phyloP scores from a whole-genome alignment of 2,329 filamentous ascomycete genomes.

The Verticillium klebahnii region DNA sequence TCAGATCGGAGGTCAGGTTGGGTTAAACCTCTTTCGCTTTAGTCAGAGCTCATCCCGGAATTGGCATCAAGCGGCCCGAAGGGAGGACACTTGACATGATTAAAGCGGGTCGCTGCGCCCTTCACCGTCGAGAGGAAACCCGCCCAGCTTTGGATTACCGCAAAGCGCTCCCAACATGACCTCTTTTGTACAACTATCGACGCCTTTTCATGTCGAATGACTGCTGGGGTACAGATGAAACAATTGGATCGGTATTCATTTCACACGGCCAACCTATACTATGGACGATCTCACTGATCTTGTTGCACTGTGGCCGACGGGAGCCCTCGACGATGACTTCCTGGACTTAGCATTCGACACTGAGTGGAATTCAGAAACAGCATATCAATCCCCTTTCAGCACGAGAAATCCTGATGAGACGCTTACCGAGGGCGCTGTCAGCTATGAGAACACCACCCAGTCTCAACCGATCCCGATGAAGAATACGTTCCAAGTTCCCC shows the following conservation, averaged over 20 bases:
- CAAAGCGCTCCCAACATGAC: too few species aligned
- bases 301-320: background rate
- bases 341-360: background rate
- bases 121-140: background rate
- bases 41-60: background rate
- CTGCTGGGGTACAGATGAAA: too few species aligned
- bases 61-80: background rate
- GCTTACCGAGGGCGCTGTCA: background rate
- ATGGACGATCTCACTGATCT: background rate
- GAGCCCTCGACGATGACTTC: background rate
- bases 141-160: too few species aligned
- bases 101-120: background rate
- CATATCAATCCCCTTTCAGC: background rate
- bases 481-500: too few species aligned
- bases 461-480: too few species aligned
- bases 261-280: background rate
- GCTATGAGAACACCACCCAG: background rate
- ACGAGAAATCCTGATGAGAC: background rate
- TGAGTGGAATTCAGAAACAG: background rate
- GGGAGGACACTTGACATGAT: background rate
- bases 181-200: too few species aligned
- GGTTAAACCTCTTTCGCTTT: background rate
- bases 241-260: too few species aligned
- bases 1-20: too few species aligned
- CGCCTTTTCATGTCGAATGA: too few species aligned